Evolutionary conservation across 2,329 filamentous ascomycete species (phyloP).

Genomic region (Fusarium floridanum): DNA sequence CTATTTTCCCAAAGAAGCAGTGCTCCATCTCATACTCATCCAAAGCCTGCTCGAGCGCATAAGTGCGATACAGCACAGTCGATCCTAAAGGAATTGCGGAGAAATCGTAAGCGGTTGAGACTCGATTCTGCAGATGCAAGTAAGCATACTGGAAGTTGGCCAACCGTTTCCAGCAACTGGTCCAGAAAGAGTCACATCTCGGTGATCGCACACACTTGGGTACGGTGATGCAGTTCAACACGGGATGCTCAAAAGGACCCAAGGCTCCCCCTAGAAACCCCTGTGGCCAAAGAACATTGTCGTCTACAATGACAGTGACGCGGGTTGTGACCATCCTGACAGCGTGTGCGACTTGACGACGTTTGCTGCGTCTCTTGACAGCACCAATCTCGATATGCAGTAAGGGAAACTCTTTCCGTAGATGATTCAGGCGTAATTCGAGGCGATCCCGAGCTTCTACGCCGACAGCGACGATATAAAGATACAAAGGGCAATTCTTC

Average conservation of each 20-base stretch:
- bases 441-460: background rate
- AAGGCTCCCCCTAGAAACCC: conserved; percentile 20
- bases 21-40: conserved; percentile 21
- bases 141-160: conserved; percentile 13
- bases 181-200: background rate
- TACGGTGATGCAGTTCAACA: conserved; percentile 25
- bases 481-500: background rate
- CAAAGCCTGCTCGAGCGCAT: background rate
- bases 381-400: conserved; percentile 30
- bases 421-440: background rate
- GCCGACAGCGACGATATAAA: conserved; percentile 15
- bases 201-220: conserved; percentile 10
- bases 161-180: conserved; percentile 10
- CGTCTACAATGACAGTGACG: conserved; percentile 29
- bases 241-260: conserved; percentile 11
- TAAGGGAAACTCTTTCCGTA: background rate
- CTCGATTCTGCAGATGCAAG: conserved; percentile 12
- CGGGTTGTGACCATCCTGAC: background rate
- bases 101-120: conserved; percentile 16
- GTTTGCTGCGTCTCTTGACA: conserved; percentile 26
- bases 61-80: conserved; percentile 23
- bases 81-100: conserved; percentile 13
- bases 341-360: conserved; percentile 33
- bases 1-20: conserved; percentile 18
- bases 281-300: conserved; percentile 25